phyloP scores from a whole-genome alignment of 768 basidiomycete species.

The Suillus variegatus region DNA sequence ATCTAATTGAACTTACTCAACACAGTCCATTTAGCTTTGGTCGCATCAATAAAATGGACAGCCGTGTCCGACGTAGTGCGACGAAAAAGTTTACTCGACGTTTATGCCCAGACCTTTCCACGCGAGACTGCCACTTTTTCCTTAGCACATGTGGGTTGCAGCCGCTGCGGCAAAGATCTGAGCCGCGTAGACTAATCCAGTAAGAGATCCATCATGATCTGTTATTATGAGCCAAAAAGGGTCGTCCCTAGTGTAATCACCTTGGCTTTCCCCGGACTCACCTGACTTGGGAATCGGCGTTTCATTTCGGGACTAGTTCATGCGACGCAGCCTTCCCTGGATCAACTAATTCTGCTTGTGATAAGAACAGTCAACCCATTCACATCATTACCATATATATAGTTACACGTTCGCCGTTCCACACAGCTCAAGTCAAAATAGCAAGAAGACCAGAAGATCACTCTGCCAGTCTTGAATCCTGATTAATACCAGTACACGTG shows the following conservation, averaged over 20 bases:
- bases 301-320: conserved; percentile 5
- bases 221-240: not conserved
- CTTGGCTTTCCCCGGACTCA: conserved; percentile 1
- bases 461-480: not conserved
- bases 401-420: too few species aligned
- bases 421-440: not conserved
- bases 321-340: too few species aligned
- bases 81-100: not conserved
- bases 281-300: not conserved
- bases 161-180: not conserved
- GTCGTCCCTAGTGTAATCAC: not conserved
- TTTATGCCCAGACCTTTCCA: not conserved
- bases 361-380: too few species aligned
- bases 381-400: too few species aligned
- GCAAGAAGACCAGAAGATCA: not conserved
- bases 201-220: not conserved
- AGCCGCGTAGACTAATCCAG: not conserved
- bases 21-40: not conserved
- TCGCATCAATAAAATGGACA: conserved; percentile 2
- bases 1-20: conserved; percentile 1
- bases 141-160: not conserved
- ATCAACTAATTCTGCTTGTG: not conserved
- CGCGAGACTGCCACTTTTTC: not conserved
- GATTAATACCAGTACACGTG: not conserved
- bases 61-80: too few species aligned